Base-by-base conservation (phyloP, 1,284 basidiomycete species). In the Fomitopsis palustris region DNA sequence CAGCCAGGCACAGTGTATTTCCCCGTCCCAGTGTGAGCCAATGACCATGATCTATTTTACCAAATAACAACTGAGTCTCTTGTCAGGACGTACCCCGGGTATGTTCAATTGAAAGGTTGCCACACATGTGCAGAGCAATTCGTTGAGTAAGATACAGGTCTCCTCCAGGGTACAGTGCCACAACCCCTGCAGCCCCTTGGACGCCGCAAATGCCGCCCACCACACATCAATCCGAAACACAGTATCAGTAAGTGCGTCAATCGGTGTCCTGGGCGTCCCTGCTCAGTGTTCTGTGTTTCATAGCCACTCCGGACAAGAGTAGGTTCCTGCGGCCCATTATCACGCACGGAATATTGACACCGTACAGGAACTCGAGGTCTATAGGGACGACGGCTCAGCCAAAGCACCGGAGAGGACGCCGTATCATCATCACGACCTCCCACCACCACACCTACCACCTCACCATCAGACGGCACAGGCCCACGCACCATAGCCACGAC, bases 41-140 rank as follows among this genome's bases (percentile, higher is more conserved):
- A 23, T 21, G n/a, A 10, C 9, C 4, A 12, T 45, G 25, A 12
- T 37, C 9, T 17, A 25, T 47, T 41, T 6, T n/a, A 21, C 6
- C 4, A 8, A 45, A 1, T 3, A 2, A 39, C 23, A 10, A n/a
- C 21, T 43, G 3, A 27, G 1, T 23, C 42, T 3, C 19, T n/a
- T 58, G 12, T 23, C 31, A 58, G 57, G n/a, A n/a, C 42, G 21
- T 54, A 38, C 45, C 16, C 45, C 7, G 12, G 42, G 58, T 59
- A 19, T 12, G 54, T 43, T n/a, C 25, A 6, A 19, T 37, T 7
- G 17, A 1, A 55, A 3, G 4, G 42, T 9, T 9, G 6, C 25
- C 19, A 6, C 16, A 16, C 38, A 39, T 9, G 7, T 10, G 39
- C 16, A 5, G 5, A 29, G 29, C 4, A 29, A 54, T n/a, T 19